A percentile compares a stretch with the other conserved stretches of the same genome.
phyloP scores from a whole-genome alignment of 305 asterid genomes.

The Solanum hybrid region DNA sequence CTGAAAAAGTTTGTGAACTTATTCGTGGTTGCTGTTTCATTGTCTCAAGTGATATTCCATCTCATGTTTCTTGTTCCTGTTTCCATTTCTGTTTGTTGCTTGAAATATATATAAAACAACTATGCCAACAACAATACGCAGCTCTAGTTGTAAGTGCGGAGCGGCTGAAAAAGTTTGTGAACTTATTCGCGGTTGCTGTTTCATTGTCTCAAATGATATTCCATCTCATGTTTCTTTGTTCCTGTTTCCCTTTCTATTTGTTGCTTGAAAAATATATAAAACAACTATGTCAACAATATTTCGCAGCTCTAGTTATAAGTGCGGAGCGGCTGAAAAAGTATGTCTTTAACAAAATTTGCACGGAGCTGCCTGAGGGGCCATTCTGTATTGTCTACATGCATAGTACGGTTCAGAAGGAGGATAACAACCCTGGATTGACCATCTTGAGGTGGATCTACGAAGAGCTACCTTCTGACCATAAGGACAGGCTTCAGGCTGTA shows the following conservation, averaged over 20 bases:
- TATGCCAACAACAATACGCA: too few relatives aligned
- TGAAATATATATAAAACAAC: too few relatives aligned
- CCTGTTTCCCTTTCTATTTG: not conserved
- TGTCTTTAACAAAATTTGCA: slow-evolving; percentile 50
- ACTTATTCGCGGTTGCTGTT: not conserved
- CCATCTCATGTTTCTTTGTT: not conserved
- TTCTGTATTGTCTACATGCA: slow-evolving; percentile 85
- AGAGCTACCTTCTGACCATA: slow-evolving; percentile 63
- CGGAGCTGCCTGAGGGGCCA: slow-evolving; percentile 64
- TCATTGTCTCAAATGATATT: not conserved
- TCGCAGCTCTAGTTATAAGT: slow-evolving; percentile 54
- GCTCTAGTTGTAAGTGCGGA: too few relatives aligned
- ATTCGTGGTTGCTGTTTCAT: too few relatives aligned
- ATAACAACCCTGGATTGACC: slow-evolving; percentile 80
- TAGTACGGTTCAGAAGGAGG: slow-evolving; percentile 65
- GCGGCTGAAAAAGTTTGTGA: too few relatives aligned
- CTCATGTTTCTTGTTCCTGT: too few relatives aligned
- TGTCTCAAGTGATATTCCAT: too few relatives aligned
- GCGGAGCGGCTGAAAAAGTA: slow-evolving; percentile 81
- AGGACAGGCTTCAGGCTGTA: slow-evolving; percentile 73
- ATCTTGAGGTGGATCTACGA: slow-evolving; percentile 92
- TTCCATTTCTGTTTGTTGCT: too few relatives aligned
- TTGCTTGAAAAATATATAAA: not conserved
- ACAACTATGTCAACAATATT: slow-evolving; percentile 1
- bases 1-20: too few relatives aligned